Evolutionary conservation across 768 basidiomycete genomes (phyloP).

Genomic region (Daedaleopsis nitida): DNA sequence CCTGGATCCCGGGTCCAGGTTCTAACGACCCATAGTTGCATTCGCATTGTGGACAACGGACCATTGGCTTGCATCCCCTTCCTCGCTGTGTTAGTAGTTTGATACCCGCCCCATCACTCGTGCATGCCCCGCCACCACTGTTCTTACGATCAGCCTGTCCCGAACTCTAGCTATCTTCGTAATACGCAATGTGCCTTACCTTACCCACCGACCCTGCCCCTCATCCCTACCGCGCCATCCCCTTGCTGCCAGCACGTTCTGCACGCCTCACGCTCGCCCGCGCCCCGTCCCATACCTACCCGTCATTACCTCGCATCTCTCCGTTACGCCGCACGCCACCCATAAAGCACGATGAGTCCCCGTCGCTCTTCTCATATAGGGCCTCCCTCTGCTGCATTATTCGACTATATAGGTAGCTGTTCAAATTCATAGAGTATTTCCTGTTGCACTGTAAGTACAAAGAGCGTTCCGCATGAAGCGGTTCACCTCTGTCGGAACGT

Average conservation of each 20-base stretch:
- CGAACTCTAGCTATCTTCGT: not conserved
- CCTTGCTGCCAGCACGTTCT: not conserved
- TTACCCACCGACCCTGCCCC: not conserved
- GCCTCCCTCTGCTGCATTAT: constrained; percentile 19
- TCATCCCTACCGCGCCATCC: not conserved
- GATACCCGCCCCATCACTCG: constrained; percentile 13
- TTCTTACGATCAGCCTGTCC: constrained; percentile 2
- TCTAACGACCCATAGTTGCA: constrained; percentile 18
- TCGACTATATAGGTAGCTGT: constrained; percentile 11
- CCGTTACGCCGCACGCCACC: constrained; percentile 4
- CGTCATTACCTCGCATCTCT: not conserved
- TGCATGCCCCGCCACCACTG: constrained; percentile 5
- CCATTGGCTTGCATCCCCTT: constrained; percentile 17
- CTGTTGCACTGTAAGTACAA: constrained; percentile 1
- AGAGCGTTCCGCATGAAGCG: not conserved
- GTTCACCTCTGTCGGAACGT: too few species aligned
- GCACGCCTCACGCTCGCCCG: not conserved
- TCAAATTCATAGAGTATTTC: constrained; percentile 18
- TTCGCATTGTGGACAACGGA: constrained; percentile 12
- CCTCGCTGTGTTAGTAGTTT: constrained; percentile 21
- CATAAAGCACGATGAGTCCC: constrained; percentile 10
- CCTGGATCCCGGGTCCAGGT: constrained; percentile 35
- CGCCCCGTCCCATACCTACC: not conserved
- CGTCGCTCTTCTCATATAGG: constrained; percentile 9
- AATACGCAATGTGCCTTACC: not conserved